Conservation (phyloP, 352 stramenopile genomes). For the Albugo laibachii region DNA sequence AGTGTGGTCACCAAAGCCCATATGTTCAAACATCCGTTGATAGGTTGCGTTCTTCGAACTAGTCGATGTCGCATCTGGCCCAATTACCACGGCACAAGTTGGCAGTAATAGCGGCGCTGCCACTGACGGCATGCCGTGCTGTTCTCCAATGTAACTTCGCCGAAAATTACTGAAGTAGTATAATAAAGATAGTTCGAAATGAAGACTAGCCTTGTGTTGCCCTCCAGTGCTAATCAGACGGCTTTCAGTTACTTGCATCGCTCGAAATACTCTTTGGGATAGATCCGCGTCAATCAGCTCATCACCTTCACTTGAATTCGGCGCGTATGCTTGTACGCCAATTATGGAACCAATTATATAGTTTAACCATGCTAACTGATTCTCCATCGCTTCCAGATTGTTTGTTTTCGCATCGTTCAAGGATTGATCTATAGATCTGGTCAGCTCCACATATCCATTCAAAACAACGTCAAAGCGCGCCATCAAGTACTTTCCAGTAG, state of each 20-base stretch:
- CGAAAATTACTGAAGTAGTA: conserved; percentile 94
- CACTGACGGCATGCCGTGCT: conserved; percentile 68
- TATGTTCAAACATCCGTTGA: conserved; percentile 93
- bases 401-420: conserved; percentile 18
- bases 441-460: conserved; percentile 82
- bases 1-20: conserved; percentile 94
- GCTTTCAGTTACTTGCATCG: conserved; percentile 91
- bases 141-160: conserved; percentile 83
- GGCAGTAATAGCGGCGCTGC: conserved; percentile 70
- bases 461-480: conserved; percentile 90
- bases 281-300: conserved; percentile 91
- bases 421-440: conserved; percentile 23
- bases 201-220: conserved; percentile 66
- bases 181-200: conserved; percentile 90
- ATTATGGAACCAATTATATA: conserved; percentile 94
- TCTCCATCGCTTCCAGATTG: conserved; percentile 64
- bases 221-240: conserved; percentile 79
- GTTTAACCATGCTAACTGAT: conserved; percentile 93
- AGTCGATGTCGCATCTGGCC: neutral
- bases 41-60: conserved; percentile 86
- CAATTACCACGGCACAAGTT: conserved; percentile 49
- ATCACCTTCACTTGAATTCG: conserved; percentile 82
- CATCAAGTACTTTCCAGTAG: conserved; percentile 85
- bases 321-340: conserved; percentile 88
- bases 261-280: conserved; percentile 89